A percentile compares a stretch with the other conserved stretches of the same genome.
Conservation (phyloP, 495 filamentous ascomycete species). For the Annulohypoxylon stygium region DNA sequence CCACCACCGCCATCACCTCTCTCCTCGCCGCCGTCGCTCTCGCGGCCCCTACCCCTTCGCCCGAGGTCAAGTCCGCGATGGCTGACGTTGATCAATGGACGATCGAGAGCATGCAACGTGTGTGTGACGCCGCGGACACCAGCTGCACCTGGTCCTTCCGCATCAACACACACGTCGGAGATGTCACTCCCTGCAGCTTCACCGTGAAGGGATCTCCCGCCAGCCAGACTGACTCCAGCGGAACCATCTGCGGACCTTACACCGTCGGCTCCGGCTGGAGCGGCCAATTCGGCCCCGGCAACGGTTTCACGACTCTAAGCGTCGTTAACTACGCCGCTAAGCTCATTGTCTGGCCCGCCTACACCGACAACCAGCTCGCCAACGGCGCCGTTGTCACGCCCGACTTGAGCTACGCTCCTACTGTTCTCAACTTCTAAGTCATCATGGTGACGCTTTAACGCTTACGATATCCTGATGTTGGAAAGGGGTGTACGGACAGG, state of each 20-base stretch:
- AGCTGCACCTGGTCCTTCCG: constrained; percentile 60
- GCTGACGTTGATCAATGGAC: constrained; percentile 54
- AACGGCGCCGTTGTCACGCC: constrained; percentile 56
- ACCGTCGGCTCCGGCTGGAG: constrained; percentile 62
- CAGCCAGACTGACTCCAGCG: constrained; percentile 52
- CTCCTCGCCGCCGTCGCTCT: constrained; percentile 53
- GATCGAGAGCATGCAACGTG: constrained; percentile 56
- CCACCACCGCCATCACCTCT: constrained; percentile 51
- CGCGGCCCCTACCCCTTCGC: constrained; percentile 44
- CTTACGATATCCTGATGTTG: background rate
- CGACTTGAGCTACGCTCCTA: constrained; percentile 57
- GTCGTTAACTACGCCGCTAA: constrained; percentile 59
- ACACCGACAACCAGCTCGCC: constrained; percentile 58
- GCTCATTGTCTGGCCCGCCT: constrained; percentile 59
- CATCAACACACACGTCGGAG: constrained; percentile 53
- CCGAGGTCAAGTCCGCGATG: constrained; percentile 46
- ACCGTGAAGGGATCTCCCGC: constrained; percentile 52
- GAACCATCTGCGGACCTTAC: constrained; percentile 55
- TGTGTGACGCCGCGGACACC: constrained; percentile 57
- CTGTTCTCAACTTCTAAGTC: constrained; percentile 55
- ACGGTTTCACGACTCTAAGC: constrained; percentile 62
- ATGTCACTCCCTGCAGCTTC: constrained; percentile 51
- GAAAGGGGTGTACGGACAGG: background rate
- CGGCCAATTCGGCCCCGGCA: constrained; percentile 61
- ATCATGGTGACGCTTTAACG: background rate